Evolutionary conservation across 1,284 basidiomycete genomes (phyloP).

Genomic region (Gymnopus androsaceus): DNA sequence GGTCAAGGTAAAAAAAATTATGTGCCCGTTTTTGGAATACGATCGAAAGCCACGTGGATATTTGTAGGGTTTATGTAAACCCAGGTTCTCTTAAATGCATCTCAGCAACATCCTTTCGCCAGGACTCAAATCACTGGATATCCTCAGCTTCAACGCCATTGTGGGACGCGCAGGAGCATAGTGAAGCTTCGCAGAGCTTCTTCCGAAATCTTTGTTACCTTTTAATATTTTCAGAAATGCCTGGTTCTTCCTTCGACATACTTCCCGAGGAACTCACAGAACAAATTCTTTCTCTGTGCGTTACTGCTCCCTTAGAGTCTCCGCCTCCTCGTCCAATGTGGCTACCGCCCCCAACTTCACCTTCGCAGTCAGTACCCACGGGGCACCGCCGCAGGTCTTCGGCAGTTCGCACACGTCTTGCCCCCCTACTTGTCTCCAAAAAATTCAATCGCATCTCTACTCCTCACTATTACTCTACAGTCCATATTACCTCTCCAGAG

Average conservation of each 20-base stretch:
- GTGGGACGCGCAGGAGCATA: no score
- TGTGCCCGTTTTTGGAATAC: no score
- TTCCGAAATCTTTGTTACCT: not conserved
- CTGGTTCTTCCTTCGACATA: not conserved
- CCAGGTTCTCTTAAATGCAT: no score
- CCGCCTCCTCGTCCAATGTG: conserved; percentile 5
- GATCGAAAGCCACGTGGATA: no score
- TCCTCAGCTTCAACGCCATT: no score
- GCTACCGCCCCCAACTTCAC: not conserved
- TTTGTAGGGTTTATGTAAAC: no score
- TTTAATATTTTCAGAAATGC: not conserved
- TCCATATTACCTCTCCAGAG: conserved; percentile 39
- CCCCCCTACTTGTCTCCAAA: conserved; percentile 49
- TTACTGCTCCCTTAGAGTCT: not conserved
- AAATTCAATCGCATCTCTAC: conserved; percentile 53
- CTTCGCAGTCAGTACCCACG: not conserved
- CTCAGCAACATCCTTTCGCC: no score
- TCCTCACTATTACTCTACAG: conserved; percentile 51
- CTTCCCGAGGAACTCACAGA: conserved; percentile 14
- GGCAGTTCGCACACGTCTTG: conserved; percentile 24
- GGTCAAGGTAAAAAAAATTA: no score
- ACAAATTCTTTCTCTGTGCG: conserved; percentile 10
- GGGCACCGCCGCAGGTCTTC: not conserved
- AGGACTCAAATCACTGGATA: no score
- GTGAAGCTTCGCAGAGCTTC: not conserved